These are phyloP conservation scores for Ramaria rubella DNA, from an alignment of 768 basidiomycete species.

Conservation along the genomic window DNA sequence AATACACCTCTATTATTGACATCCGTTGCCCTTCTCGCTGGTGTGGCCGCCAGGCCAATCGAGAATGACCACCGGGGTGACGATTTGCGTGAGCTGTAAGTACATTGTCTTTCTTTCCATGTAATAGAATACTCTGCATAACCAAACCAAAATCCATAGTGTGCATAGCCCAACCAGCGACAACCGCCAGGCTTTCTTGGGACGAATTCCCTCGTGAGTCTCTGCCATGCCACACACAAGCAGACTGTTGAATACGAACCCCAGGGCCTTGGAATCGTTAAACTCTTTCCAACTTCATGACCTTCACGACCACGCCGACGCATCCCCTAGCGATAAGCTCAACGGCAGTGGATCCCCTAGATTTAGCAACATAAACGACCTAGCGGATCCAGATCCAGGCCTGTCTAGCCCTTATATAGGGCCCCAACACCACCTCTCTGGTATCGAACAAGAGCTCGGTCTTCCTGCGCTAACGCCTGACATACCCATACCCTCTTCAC, in stretches of 20 bases:
- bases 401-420: constrained; percentile 8
- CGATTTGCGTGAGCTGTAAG: constrained; percentile 6
- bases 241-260: not conserved
- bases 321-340: not conserved
- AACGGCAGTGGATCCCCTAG: constrained; percentile 1
- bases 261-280: not conserved
- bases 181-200: constrained; percentile 4
- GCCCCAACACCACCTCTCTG: constrained; percentile 1
- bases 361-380: not conserved
- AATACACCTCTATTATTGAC: constrained; percentile 6
- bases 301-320: constrained; percentile 2
- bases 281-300: constrained; percentile 7
- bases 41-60: constrained; percentile 7
- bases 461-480: not conserved
- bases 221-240: not conserved
- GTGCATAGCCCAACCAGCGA: not conserved
- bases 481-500: constrained; percentile 1
- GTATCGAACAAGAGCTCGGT: not conserved
- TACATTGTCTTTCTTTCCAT: not conserved
- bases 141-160: not conserved
- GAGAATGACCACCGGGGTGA: constrained; percentile 4
- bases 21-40: constrained; percentile 6
- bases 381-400: constrained; percentile 6
- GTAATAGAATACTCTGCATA: not conserved
- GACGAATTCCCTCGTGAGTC: constrained; percentile 1